Base-by-base conservation (phyloP, 1,284 basidiomycete genomes). In the Fomitopsis palustris region DNA sequence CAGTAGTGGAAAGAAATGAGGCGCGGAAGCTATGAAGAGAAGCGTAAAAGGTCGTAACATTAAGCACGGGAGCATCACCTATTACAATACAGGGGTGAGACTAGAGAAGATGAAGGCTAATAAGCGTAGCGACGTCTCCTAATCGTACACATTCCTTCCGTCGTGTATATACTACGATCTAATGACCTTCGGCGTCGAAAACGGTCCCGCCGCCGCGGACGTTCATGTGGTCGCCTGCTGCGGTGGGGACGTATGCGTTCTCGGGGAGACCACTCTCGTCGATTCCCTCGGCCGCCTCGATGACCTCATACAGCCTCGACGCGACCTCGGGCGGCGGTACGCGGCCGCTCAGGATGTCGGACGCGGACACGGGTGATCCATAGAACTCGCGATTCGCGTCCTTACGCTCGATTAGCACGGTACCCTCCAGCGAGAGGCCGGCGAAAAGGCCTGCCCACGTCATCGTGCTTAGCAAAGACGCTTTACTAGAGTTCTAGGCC, bases 281-380 rank as follows among this genome's bases (percentile, higher is more conserved):
- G 49, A 92, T 74, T 39, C 90, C 89, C 72, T 92, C 90, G 3
- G 89, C 90, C 41, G 89, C 87, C 72, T 98, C 96, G 67, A 98
- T 95, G 67, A 97, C 90, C 72, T 98, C 96, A 74, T 98, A 98
- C 70, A 99, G 77, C 61, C 85, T 83, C 27, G 92, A 94, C 0
- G 96, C 96, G 55, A 96, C 94, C 75, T 98, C 96, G 0, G 96
- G 96, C 10, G 96, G 93, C 1, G 96, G 96, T 0, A 98, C 95
- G 41, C 91, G 90, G 42, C 96, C 96, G 58, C 89, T 83, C 23
- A 98, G 84, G 64, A 99, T 93, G 72, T 97, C 95, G 52, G 84
- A 82, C 0, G 94, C 93, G 0, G 96, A 93, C 23, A 99, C 88
- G 12, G 87, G 80, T 17, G 93, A 95, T 10, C 96, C 97, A 69